Evolutionary conservation across 331 rosid species (phyloP), one percentile per base, ranked within the genome.

Genomic region (Cydonia oblonga): DNA sequence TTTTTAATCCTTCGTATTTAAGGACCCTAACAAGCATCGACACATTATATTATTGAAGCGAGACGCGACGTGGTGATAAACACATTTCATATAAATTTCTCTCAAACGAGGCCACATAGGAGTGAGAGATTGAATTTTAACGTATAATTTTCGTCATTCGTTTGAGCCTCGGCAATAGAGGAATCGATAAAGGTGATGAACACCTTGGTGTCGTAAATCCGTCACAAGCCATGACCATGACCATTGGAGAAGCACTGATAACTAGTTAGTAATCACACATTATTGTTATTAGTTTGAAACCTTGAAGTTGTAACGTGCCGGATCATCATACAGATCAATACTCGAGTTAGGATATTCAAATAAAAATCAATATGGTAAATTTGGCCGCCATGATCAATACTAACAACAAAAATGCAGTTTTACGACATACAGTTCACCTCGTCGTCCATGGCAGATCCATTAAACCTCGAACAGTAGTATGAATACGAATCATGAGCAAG

Each of bases 401-500:
- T 19, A 38, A 58, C 75, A 71, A 9, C 54, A 42, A 44, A 71
- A 22, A 33, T 9, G 75, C 40, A 58, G 12, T 7, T 71, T 19
- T 58, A 71, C 42, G 7, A 16, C 40, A 24, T 38, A 5, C 15
- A 56, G 13, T 58, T 10, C 25, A 18, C 24, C 20, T 71, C 14
- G 28, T 18, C 16, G 42, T 58, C 67, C 26, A 18, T 54, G 38
- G 84, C 71, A 9, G 73, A 46, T n/a, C 74, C 87, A 49, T 83
- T 30, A 9, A 71, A 29, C 61, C 72, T 79, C 24, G 83, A 71
- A 66, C 73, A 64, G 61, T 84, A 81, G 75, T 78, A 72, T 1
- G 92, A 53, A 78, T 86, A 84, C 0, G 96, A 82, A 74, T 93
- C 98, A 66, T 93, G 97, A 18, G 98, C 98, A 75, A 93, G 97